phyloP scores from a whole-genome alignment of 78 protist species.

The Dictyostelium citrinum region DNA sequence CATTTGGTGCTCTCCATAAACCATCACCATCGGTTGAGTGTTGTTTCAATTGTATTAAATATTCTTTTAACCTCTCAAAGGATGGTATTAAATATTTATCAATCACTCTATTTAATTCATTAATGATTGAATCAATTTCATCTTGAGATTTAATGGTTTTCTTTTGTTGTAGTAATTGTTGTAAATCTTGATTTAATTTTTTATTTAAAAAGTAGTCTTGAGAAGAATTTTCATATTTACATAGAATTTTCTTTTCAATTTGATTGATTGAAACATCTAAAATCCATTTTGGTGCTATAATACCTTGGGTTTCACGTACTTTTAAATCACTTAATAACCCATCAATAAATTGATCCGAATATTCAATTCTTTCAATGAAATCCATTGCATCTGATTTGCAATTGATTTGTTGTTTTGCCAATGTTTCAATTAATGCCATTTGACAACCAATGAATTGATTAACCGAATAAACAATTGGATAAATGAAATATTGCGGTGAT shows the following conservation, averaged over 20 bases:
- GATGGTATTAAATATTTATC: conserved; percentile 13
- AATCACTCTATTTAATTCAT: background rate
- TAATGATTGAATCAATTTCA: background rate
- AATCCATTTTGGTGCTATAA: conserved; percentile 20
- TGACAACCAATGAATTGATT: conserved; percentile 50
- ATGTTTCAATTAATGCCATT: background rate
- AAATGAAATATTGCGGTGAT: conserved; percentile 29
- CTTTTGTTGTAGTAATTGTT: background rate
- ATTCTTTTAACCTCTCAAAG: background rate
- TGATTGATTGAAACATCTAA: background rate
- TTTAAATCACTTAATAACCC: conserved; percentile 11
- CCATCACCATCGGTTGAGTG: conserved; percentile 18
- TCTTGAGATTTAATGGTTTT: background rate
- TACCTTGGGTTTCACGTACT: background rate
- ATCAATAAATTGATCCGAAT: background rate
- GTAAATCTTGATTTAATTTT: background rate
- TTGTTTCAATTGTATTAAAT: background rate
- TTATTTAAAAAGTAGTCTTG: background rate
- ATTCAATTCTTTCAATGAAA: background rate
- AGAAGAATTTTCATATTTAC: background rate
- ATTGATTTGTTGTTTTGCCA: conserved; percentile 4
- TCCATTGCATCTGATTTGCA: background rate
- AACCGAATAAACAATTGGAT: conserved; percentile 18
- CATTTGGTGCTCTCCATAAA: conserved; percentile 1
- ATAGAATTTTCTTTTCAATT: background rate